Evolutionary conservation across 257 asterid genomes (phyloP).

Genomic region (Gardenia jasminoides): DNA sequence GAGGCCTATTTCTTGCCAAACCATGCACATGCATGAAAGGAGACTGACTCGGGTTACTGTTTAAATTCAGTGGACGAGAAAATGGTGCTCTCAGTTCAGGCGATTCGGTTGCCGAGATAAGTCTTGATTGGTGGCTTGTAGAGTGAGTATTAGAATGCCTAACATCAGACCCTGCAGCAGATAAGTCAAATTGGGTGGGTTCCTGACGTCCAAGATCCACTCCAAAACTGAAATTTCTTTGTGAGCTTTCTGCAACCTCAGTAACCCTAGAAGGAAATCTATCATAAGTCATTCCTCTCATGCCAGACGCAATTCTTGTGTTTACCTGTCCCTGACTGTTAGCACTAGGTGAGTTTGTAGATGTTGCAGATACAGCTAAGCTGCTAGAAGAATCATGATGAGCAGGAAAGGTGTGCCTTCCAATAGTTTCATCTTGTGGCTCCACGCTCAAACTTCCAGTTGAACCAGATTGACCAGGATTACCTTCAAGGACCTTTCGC

Average conservation of each 20-base stretch:
- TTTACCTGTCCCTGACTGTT: constrained; percentile 41
- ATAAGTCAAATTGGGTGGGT: constrained; percentile 33
- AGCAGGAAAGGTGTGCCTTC: constrained; percentile 42
- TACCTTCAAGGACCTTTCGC: constrained; percentile 78
- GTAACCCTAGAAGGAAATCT: constrained; percentile 41
- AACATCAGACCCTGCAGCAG: constrained; percentile 34
- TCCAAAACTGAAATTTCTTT: constrained; percentile 40
- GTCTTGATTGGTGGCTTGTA: constrained; percentile 30
- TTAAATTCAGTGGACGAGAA: constrained; percentile 34
- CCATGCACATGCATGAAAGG: constrained; percentile 43
- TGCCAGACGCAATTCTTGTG: constrained; percentile 42
- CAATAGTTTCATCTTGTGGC: constrained; percentile 40
- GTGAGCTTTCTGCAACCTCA: constrained; percentile 41
- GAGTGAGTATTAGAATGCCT: constrained; percentile 41
- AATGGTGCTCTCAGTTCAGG: constrained; percentile 39
- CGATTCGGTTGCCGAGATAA: constrained; percentile 33
- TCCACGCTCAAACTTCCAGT: constrained; percentile 63
- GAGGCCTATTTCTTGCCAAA: constrained; percentile 35
- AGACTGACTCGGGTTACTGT: constrained; percentile 38
- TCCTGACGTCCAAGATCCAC: constrained; percentile 46
- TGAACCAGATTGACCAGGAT: constrained; percentile 55
- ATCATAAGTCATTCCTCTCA: constrained; percentile 32
- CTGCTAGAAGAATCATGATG: constrained; percentile 39
- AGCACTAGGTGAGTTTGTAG: constrained; percentile 33
- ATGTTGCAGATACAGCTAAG: constrained; percentile 42